Evolutionary conservation across 2,329 filamentous ascomycete genomes (phyloP).

Genomic region (Talaromyces sp.): DNA sequence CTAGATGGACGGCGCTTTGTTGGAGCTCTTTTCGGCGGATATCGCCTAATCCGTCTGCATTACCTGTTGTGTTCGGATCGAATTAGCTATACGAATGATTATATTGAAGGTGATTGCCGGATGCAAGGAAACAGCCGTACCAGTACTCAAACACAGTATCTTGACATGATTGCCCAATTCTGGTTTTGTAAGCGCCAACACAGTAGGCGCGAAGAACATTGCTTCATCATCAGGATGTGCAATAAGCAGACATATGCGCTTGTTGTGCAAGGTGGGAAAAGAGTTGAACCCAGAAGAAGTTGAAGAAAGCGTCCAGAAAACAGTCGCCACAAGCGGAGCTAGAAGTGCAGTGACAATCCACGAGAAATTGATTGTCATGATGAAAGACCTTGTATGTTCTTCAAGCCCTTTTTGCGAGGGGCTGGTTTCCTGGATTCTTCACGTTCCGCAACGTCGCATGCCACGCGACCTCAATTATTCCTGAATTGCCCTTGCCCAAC

Average conservation of each 20-base stretch:
- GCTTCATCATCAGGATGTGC: slow-evolving; percentile 98
- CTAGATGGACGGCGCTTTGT: slow-evolving; percentile 73
- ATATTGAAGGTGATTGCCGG: background rate
- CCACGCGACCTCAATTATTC: slow-evolving; percentile 1
- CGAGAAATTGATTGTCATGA: slow-evolving; percentile 12
- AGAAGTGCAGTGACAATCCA: slow-evolving; percentile 15
- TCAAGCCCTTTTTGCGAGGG: background rate
- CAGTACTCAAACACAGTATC: slow-evolving; percentile 87
- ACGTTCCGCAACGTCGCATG: background rate
- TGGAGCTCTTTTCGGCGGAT: slow-evolving; percentile 79
- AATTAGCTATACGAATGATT: background rate
- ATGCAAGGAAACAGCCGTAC: slow-evolving; percentile 41
- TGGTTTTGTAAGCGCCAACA: slow-evolving; percentile 78
- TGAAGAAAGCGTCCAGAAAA: slow-evolving; percentile 43
- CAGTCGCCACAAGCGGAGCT: slow-evolving; percentile 23
- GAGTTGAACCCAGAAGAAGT: slow-evolving; percentile 39
- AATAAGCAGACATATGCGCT: slow-evolving; percentile 87
- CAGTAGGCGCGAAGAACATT: slow-evolving; percentile 95
- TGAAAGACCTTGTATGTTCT: background rate
- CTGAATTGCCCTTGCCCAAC: background rate
- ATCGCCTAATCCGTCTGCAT: slow-evolving; percentile 83
- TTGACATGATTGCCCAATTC: slow-evolving; percentile 84
- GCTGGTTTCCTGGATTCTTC: background rate
- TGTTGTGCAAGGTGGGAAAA: slow-evolving; percentile 66
- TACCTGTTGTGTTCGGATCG: slow-evolving; percentile 50